phyloP scores from a whole-genome alignment of 1,284 basidiomycete genomes.

The Cryptococcus depauperatus region DNA sequence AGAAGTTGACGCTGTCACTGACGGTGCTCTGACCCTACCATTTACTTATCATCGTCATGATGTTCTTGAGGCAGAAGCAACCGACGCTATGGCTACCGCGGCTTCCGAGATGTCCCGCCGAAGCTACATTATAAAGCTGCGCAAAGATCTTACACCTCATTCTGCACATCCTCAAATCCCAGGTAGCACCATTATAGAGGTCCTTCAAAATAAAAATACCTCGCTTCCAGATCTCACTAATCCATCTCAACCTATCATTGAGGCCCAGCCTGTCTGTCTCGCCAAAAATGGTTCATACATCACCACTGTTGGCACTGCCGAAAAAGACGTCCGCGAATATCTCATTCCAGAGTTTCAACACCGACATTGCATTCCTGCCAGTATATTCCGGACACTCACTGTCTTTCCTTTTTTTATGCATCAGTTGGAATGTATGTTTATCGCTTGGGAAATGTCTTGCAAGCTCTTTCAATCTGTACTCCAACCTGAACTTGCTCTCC shows the following conservation, averaged over 20 bases:
- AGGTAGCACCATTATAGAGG: slow-evolving; percentile 8
- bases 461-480: slow-evolving; percentile 14
- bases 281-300: slow-evolving; percentile 22
- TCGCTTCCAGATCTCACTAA: background rate
- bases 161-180: slow-evolving; percentile 17
- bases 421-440: slow-evolving; percentile 22
- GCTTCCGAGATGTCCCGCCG: slow-evolving; percentile 21
- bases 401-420: slow-evolving; percentile 19
- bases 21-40: slow-evolving; percentile 9
- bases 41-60: slow-evolving; percentile 10
- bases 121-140: slow-evolving; percentile 15
- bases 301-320: background rate
- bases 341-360: slow-evolving; percentile 21
- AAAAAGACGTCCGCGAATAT: slow-evolving; percentile 1
- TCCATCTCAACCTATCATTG: slow-evolving; percentile 21
- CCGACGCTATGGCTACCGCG: slow-evolving; percentile 20
- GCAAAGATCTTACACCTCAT: slow-evolving; percentile 21
- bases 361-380: slow-evolving; percentile 22
- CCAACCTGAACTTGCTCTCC: slow-evolving; percentile 11
- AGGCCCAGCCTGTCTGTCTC: slow-evolving; percentile 10
- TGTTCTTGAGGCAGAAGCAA: slow-evolving; percentile 8
- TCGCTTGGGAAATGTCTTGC: slow-evolving; percentile 21
- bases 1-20: slow-evolving; percentile 15
- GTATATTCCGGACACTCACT: slow-evolving; percentile 19
- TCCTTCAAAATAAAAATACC: background rate